A percentile compares a stretch with the other conserved stretches of the same genome.
Conservation (phyloP, 805 yeast genomes). For the Myxozyma neotropica region DNA sequence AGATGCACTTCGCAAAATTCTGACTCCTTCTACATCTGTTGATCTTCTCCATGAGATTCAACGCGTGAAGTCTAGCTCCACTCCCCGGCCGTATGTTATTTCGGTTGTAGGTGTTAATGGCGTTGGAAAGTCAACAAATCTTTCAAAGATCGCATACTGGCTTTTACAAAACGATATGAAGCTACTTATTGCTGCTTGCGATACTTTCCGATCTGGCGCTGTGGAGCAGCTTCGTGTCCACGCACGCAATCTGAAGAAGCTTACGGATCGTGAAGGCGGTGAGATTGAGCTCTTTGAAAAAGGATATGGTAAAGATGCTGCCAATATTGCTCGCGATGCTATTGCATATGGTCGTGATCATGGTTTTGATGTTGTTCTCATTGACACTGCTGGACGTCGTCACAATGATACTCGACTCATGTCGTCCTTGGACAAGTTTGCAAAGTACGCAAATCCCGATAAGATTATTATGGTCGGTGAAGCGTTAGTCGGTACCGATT, state of each 20-base stretch:
- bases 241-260: constrained; percentile 75
- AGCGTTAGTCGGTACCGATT: constrained; percentile 95
- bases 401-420: constrained; percentile 91
- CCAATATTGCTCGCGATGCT: constrained; percentile 89
- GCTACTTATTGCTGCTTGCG: constrained; percentile 93
- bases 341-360: constrained; percentile 73
- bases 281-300: constrained; percentile 82
- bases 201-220: constrained; percentile 97
- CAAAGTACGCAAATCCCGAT: constrained; percentile 93
- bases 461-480: constrained; percentile 98
- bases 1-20: constrained; percentile 63
- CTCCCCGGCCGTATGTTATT: constrained; percentile 78
- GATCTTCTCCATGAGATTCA: constrained; percentile 83
- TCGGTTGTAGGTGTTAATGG: constrained; percentile 98
- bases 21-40: constrained; percentile 90
- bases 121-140: constrained; percentile 94
- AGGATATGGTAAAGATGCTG: constrained; percentile 98
- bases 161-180: constrained; percentile 82
- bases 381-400: constrained; percentile 97
- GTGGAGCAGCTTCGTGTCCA: constrained; percentile 97
- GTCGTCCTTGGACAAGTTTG: constrained; percentile 95
- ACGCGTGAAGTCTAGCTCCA: constrained; percentile 13
- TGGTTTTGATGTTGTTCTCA: constrained; percentile 78
- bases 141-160: constrained; percentile 96
- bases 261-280: constrained; percentile 57